Evolutionary conservation across 805 yeast species (phyloP), one percentile per base, ranked within the genome.

Genomic region (Kluyveromyces dobzhanskii): DNA sequence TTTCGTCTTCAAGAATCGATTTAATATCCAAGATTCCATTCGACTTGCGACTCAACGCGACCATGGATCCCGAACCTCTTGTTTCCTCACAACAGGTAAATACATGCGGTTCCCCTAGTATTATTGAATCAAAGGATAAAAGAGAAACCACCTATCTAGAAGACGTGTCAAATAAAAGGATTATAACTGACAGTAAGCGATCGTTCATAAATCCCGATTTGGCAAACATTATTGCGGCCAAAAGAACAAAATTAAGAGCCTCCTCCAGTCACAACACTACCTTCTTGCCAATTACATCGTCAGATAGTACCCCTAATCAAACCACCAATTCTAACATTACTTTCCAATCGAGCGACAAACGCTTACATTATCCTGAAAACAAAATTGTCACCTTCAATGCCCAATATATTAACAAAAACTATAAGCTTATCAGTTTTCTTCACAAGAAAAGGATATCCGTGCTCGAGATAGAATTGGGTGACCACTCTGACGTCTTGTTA

Each of bases 191-290:
- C 16, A n/a, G 47, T n/a, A 51, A 47, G 18, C 41, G 56, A 32
- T 51, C 57, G 1, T 46, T 47, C 28, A 37, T 53, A 8, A 56
- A 55, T 32, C 47, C 43, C 5, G 56, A 50, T 4, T 34, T 52
- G n/a, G 17, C 21, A 24, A 39, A 48, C 10, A 34, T 51, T 6
- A 23, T 46, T 4, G 42, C 39, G 5, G 32, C 32, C 11, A 43
- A 42, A 24, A 43, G 35, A 40, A 35, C 28, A 34, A 44, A 35
- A 23, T n/a, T 35, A 19, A 13, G n/a, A n/a, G 11, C 7, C 6
- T 6, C 11, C 30, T 13, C 30, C 16, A 12, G 7, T 7, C 11
- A 7, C 9, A 21, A 21, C 9, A 9, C 8, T 21, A 9, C 6
- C 9, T 6, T 21, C 9, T 6, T 6, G 8, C 24, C 24, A 21